phyloP scores from a whole-genome alignment of 2,329 filamentous ascomycete genomes.

The Alternaria ventricosa region DNA sequence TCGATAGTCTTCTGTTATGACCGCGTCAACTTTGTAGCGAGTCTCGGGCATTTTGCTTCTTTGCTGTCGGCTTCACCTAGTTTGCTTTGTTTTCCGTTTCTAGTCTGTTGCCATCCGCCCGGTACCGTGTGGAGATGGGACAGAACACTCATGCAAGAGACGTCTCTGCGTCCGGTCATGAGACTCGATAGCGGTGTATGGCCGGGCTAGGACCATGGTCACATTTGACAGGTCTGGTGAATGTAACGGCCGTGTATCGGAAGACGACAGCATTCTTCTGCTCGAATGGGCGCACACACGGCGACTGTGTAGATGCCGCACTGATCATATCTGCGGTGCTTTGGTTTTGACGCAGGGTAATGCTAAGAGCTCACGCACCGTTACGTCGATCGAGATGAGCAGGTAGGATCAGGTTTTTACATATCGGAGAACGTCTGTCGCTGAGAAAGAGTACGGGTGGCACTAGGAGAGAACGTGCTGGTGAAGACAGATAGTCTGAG shows the following conservation, averaged over 20 bases:
- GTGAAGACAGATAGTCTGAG: not conserved
- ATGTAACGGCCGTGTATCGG: not conserved
- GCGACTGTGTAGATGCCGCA: not conserved
- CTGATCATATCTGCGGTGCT: not conserved
- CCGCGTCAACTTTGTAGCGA: not conserved
- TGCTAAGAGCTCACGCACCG: not conserved
- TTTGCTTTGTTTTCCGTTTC: not conserved
- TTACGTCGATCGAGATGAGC: not conserved
- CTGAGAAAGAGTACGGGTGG: not conserved
- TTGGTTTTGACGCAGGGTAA: not conserved
- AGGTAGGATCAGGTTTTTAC: not conserved
- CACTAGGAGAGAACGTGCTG: not conserved
- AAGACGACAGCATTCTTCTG: not conserved
- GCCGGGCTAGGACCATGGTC: not conserved
- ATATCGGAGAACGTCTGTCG: not conserved
- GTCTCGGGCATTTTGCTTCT: conserved; percentile 5
- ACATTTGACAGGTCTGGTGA: not conserved
- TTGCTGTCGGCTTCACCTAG: not conserved
- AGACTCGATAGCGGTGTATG: not conserved
- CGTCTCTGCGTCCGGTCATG: not conserved
- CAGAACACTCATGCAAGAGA: not conserved
- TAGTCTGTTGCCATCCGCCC: not conserved
- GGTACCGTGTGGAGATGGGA: not conserved
- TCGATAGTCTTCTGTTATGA: not conserved
- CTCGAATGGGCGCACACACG: not conserved